Percentiles rank a stretch among this genome's conserved stretches.
phyloP scores from a whole-genome alignment of 2,329 filamentous ascomycete species.

The Aspergillus melleus region DNA sequence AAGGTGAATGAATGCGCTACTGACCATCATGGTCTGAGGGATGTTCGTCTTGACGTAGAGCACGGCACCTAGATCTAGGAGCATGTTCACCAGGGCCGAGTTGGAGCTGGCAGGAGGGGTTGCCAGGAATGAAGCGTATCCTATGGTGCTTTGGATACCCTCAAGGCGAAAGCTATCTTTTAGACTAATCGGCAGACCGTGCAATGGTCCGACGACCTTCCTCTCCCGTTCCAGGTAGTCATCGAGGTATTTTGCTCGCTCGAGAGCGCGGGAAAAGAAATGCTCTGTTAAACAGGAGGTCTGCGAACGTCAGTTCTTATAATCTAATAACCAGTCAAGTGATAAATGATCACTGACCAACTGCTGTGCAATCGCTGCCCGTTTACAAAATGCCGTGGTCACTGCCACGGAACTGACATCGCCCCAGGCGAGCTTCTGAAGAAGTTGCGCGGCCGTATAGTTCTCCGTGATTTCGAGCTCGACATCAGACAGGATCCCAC shows the following conservation, averaged over 20 bases:
- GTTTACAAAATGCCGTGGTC: conserved; percentile 40
- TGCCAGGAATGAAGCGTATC: conserved; percentile 26
- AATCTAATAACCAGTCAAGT: not conserved
- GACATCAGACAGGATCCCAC: conserved; percentile 46
- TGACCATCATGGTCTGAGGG: conserved; percentile 35
- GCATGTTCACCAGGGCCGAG: conserved; percentile 24
- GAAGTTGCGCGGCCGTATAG: conserved; percentile 20
- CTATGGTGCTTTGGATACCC: conserved; percentile 22
- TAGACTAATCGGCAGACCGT: conserved; percentile 41
- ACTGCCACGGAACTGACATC: conserved; percentile 22
- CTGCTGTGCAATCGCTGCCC: conserved; percentile 42
- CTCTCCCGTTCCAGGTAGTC: conserved; percentile 29
- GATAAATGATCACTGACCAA: conserved; percentile 13
- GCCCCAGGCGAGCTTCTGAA: conserved; percentile 20
- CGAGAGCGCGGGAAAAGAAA: conserved; percentile 36
- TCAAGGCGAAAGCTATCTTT: conserved; percentile 33
- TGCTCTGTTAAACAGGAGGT: conserved; percentile 40
- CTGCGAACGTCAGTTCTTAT: conserved; percentile 8
- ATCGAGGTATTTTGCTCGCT: conserved; percentile 40
- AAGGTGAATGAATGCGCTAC: not conserved
- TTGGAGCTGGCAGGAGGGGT: conserved; percentile 17
- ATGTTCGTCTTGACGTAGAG: conserved; percentile 37
- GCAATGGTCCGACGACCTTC: conserved; percentile 37
- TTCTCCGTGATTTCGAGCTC: conserved; percentile 51
- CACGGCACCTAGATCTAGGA: conserved; percentile 29